Conservation (phyloP, 257 asterid genomes). For the Petrea volubilis region DNA sequence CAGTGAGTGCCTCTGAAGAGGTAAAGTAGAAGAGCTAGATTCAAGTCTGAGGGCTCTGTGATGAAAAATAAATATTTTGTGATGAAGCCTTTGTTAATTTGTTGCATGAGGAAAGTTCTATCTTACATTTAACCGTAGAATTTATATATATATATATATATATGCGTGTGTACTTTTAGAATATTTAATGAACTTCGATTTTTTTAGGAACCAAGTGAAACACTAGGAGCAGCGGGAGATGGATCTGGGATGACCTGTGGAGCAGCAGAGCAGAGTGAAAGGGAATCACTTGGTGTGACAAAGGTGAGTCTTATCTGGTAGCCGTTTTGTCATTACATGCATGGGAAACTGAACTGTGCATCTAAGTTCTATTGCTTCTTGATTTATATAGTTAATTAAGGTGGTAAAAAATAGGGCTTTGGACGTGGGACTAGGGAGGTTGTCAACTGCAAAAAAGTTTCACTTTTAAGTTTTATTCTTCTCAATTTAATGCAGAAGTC, state of each 20-base stretch:
- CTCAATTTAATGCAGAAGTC: conserved; percentile 3
- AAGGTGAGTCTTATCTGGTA: background rate
- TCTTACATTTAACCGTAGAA: background rate
- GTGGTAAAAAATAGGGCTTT: background rate
- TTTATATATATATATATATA: background rate
- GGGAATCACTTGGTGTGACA: background rate
- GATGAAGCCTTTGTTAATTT: background rate
- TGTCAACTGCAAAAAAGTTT: background rate
- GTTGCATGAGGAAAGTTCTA: background rate
- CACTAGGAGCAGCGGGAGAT: background rate
- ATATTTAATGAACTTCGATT: background rate
- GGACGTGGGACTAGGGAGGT: background rate
- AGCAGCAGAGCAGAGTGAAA: background rate
- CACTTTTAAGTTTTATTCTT: background rate
- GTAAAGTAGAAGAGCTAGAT: background rate
- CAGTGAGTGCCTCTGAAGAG: background rate
- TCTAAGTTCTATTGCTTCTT: background rate
- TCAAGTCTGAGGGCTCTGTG: background rate
- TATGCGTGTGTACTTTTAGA: no score
- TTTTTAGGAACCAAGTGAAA: background rate
- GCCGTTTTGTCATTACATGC: background rate
- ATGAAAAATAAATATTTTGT: background rate
- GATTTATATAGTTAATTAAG: background rate
- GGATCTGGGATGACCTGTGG: background rate
- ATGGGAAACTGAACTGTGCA: background rate